Base-by-base conservation (phyloP, 2,329 filamentous ascomycete genomes). In the Nemania sp. region DNA sequence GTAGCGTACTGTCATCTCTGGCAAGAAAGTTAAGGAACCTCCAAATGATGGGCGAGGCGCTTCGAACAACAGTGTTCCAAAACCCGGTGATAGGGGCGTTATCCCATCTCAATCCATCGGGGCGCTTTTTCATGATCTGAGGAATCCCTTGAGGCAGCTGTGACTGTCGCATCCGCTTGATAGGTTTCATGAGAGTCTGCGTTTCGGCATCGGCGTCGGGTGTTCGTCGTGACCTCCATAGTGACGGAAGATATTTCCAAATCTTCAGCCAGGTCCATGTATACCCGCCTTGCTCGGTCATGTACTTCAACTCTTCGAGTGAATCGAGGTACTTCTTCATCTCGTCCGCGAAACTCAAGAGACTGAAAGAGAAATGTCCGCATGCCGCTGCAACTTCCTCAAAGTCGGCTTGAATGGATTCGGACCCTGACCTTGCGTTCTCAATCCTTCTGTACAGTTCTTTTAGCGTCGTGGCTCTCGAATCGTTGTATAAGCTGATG, bases 341-440 rank as follows among this genome's bases (percentile, higher is more conserved):
- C 67, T 97, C 91, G 67, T 96, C 90, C 0, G 91, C 92, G 66
- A 97, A 93, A 62, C 94, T 89, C 59, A 94, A 83, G 22, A 99
- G 77, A 37, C 89, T 95, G 69, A 94, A 97, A 67, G 90, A 93
- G 68, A 97, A 99, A 72, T 97, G 92, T 0, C 94, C 93, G 66
- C 94, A 99, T 52, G 92, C 95, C n/a, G 94, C 93, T 34, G 93
- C 92, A 9, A 97, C 92, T 71, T 99, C 94, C 70, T 99, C 94
- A 52, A 96, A 91, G 70, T 97, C 94, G 2, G 93, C 94, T 67
- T 95, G 88, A 7, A 93, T 81, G 57, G 88, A 88, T 47, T 90
- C 80, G 0, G 88, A 86, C 36, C 84, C 81, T 3, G 84, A 77
- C 53, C 83, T 83, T 9, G 83, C 83, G 33, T 91, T 78, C 63